Evolutionary conservation across 1,284 basidiomycete genomes (phyloP), one percentile per base, ranked within the genome.

Genomic region (Moniliophthora roreri): DNA sequence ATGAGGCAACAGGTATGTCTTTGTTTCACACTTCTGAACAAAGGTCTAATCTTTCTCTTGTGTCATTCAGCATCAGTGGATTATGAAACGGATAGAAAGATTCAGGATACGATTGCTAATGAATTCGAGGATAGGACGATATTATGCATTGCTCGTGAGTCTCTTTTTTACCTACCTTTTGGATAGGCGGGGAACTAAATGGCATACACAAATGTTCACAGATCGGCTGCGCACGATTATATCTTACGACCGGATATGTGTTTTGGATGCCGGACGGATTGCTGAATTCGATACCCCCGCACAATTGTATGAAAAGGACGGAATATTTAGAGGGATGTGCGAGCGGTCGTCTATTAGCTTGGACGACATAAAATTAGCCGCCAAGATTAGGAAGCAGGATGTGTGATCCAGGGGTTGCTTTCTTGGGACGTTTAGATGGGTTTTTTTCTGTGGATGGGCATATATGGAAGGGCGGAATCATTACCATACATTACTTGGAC

Each of bases 111-210:
- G n/a, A 94, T 95, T 58, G 79, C 88, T 2, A 77, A 77, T 44
- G 91, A 93, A 71, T 95, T 95, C 71, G 72, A 74, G 42, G 84
- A 89, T 64, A 82, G 87, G 50, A 95, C 93, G 0, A 83, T 92
- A 48, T 68, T 93, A 8, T 92, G 87, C 64, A 91, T 93, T 55
- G 89, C 88, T 59, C 87, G 85, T 84, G 62, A 62, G 79, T 76
- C 10, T 47, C 0, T 46, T 52, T 36, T 46, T 23, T 28, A 11
- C 46, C 24, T 16, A 2, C 9, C 8, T 46, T 44, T 6, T 7
- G 24, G 9, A 24, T 46, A 16, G 10, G 16, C 21, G 16, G 16
- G n/a, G 24, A 15, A 15, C n/a, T n/a, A 13, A 16, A 6, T 21
- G 20, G 20, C 21, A 18, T 44, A 20, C 21, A n/a, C 28, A 15